Conservation (phyloP, 345 rosid genomes). For the Balakata baccata region DNA sequence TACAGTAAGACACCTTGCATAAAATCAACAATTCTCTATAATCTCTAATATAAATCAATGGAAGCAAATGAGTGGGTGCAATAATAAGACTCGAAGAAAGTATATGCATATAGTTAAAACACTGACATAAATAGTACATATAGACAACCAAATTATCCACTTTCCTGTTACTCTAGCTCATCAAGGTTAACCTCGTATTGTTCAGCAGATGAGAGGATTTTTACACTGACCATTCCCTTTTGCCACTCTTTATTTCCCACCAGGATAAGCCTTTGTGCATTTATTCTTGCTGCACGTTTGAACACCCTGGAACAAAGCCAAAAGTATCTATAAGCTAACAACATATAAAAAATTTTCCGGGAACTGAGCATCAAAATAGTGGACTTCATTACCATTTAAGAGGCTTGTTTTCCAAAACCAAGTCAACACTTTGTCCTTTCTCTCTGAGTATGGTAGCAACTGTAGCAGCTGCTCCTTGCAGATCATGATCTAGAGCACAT, state of each 20-base stretch:
- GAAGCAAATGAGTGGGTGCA: not conserved
- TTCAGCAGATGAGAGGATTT: constrained; percentile 68
- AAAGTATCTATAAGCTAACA: not conserved
- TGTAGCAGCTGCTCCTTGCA: constrained; percentile 74
- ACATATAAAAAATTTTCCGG: not conserved
- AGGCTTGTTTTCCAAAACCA: constrained; percentile 82
- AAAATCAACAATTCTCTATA: not conserved
- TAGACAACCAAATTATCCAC: not conserved
- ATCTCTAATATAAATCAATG: not conserved
- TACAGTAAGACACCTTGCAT: no score
- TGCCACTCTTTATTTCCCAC: constrained; percentile 81
- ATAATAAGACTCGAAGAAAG: not conserved
- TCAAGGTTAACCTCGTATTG: constrained; percentile 71
- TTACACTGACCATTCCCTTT: constrained; percentile 76
- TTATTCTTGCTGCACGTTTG: constrained; percentile 75
- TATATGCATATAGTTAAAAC: not conserved
- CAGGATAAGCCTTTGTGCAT: constrained; percentile 72
- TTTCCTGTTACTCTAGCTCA: constrained; percentile 46
- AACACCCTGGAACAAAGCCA: constrained; percentile 57
- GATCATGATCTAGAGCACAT: constrained; percentile 71
- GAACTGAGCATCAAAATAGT: not conserved
- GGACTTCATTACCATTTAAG: constrained; percentile 57
- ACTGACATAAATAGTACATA: not conserved
- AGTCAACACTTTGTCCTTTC: constrained; percentile 78
- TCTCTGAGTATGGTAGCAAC: constrained; percentile 73